These are phyloP conservation scores for Aureobasidium leucospermi DNA, from an alignment of 2,329 filamentous ascomycete genomes.

Conservation along the genomic window DNA sequence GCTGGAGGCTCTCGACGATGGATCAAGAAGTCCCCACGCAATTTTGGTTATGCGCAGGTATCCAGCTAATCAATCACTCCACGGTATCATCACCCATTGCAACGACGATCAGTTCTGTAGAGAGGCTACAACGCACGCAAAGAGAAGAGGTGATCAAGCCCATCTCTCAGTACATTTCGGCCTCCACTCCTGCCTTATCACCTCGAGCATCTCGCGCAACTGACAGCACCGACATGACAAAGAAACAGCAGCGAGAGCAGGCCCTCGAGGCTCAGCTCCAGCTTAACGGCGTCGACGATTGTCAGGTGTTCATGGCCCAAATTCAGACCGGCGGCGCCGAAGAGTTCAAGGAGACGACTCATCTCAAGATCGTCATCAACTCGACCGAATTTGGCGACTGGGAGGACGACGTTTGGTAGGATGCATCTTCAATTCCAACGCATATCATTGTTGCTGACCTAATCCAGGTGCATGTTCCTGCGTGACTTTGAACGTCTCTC, in stretches of 20 bases:
- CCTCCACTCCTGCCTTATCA: neutral
- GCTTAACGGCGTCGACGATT: neutral
- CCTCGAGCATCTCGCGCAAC: neutral
- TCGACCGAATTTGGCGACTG: constrained; percentile 3
- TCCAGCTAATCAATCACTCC: no score
- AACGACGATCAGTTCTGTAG: neutral
- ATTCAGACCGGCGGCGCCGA: neutral
- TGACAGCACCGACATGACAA: neutral
- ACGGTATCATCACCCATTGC: no score
- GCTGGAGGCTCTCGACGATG: neutral
- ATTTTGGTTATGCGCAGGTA: no score
- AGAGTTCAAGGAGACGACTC: neutral
- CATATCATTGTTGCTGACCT: neutral
- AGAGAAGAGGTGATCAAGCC: neutral
- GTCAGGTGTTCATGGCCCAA: neutral
- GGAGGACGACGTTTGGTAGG: constrained; percentile 7
- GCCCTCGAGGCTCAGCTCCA: neutral
- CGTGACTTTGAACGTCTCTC: neutral
- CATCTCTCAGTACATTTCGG: neutral
- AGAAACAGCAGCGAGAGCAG: neutral
- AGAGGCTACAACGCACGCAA: neutral
- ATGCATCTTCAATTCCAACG: neutral
- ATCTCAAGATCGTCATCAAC: constrained; percentile 9
- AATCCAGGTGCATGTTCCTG: neutral
- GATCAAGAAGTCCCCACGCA: no score